Conservation (phyloP, 148 eudicot species). For the Oxyria digyna region DNA sequence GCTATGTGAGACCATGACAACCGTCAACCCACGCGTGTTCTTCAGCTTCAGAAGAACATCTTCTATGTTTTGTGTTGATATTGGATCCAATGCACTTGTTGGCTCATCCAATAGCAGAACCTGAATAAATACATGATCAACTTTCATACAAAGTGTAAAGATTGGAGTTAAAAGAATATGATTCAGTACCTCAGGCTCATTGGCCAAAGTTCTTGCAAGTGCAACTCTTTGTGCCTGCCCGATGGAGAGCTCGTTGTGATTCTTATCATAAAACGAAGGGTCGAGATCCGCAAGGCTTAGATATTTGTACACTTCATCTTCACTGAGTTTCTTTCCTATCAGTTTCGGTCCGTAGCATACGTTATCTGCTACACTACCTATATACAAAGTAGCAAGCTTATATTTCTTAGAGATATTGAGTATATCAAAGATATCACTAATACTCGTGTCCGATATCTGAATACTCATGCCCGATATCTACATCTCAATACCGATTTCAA, state of each 20-base stretch:
- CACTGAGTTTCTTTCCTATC: conserved; percentile 9
- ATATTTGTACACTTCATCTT: conserved; percentile 5
- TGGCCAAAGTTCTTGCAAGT: conserved; percentile 5
- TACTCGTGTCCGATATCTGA: too few species aligned
- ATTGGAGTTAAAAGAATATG: not conserved
- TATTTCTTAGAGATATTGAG: too few species aligned
- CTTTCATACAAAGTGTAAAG: not conserved
- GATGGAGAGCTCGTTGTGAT: conserved; percentile 8
- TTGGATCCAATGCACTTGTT: conserved; percentile 7
- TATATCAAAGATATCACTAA: too few species aligned
- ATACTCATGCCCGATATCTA: too few species aligned
- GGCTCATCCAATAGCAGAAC: conserved; percentile 11
- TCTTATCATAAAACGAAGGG: conserved; percentile 3
- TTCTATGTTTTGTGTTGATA: conserved; percentile 8
- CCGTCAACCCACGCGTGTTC: not conserved
- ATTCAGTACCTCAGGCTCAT: conserved; percentile 7
- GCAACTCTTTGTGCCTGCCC: conserved; percentile 10
- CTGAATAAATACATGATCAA: not conserved
- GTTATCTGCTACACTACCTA: conserved; percentile 8
- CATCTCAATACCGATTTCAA: too few species aligned
- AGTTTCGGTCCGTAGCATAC: conserved; percentile 7
- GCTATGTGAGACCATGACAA: conserved; percentile 8
- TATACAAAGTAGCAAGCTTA: too few species aligned
- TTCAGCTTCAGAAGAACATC: conserved; percentile 1
- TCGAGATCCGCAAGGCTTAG: conserved; percentile 9